Percentiles rank a stretch among this genome's conserved stretches.
phyloP scores from a whole-genome alignment of 768 basidiomycete genomes.

The Suillus weaverae region DNA sequence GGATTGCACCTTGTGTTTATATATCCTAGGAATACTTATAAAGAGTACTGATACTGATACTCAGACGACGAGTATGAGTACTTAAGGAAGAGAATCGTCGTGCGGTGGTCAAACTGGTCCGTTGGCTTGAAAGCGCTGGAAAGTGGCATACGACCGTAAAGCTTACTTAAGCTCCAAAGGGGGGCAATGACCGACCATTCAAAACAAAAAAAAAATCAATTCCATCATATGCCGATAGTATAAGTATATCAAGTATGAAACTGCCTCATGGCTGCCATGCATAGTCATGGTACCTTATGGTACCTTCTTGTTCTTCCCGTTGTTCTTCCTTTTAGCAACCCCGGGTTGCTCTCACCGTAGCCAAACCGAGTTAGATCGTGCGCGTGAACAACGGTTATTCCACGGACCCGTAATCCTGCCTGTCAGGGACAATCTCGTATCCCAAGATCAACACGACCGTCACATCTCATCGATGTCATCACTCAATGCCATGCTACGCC shows the following conservation, averaged over 20 bases:
- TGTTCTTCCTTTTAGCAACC: not conserved
- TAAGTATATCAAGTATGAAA: not conserved
- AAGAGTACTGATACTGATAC: not conserved
- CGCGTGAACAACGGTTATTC: not conserved
- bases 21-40: not conserved
- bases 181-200: not conserved
- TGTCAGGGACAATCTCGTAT: not conserved
- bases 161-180: not conserved
- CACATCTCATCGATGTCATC: too few species aligned
- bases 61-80: not conserved
- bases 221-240: not conserved
- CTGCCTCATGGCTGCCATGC: slow-evolving; percentile 1
- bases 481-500: not conserved
- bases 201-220: not conserved
- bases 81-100: not conserved
- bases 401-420: not conserved
- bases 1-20: not conserved
- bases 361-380: not conserved
- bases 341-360: not conserved
- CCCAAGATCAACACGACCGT: too few species aligned
- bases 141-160: not conserved
- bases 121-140: not conserved
- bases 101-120: not conserved
- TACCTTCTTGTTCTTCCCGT: not conserved
- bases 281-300: not conserved